Evolutionary conservation across 2,329 filamentous ascomycete genomes (phyloP), one percentile per base, ranked within the genome.

Genomic region (Colletotrichum eleusines): DNA sequence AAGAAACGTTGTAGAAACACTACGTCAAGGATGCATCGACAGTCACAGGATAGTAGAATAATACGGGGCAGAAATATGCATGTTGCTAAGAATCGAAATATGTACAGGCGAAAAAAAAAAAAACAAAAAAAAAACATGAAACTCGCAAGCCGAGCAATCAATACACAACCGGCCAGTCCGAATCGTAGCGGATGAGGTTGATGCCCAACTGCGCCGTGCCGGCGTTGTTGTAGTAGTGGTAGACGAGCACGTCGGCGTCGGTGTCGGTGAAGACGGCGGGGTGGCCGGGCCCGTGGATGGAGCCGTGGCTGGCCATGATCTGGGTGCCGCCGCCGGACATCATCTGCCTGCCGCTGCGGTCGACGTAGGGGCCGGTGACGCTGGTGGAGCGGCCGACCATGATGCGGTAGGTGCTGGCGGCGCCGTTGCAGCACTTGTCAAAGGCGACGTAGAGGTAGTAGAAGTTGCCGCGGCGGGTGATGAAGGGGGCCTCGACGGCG

Each of bases 381-480:
- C 73, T 78, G 46, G 60, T 76, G 9, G 77, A 79, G 0, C 77
- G 77, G 7, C 77, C 77, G n/a, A 79, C 77, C 77, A 79, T 79
- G 59, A 76, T 73, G 14, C 77, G 76, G 54, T 79, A 79, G 0
- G 77, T 79, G 74, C 77, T 78, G 2, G 72, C 61, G 16, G 76
- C 76, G 28, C 78, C 78, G 5, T 72, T 50, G 31, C 78, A 79
- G 74, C 78, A 79, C 48, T 66, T 75, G 63, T 79, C 78, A 18
- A 79, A 79, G 0, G 78, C 77, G 1, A 76, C 75, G 76, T 76
- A 79, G n/a, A 79, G 76, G 62, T 79, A 79, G 72, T 79, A 79
- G 55, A 74, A 78, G 69, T 72, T 74, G 26, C 77, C 77, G 42
- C 66, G 72, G 20, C 74, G 75, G n/a, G 64, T 73, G 57, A 79